Conservation (phyloP, 75 land plant species). For the Larix kaempferi region DNA sequence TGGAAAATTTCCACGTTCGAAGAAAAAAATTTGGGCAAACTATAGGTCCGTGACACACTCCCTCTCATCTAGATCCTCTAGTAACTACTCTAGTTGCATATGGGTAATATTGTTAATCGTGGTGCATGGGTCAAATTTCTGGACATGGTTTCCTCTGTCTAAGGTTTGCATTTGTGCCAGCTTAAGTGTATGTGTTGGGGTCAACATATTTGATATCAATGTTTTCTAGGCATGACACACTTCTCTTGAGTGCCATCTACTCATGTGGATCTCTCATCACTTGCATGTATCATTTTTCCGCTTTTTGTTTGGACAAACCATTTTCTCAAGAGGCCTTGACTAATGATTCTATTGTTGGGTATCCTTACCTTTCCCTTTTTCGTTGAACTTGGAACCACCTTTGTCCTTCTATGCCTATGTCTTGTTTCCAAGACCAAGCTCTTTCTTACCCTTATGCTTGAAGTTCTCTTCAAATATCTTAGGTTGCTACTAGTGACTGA, state of each 20-base stretch:
- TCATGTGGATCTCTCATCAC: neutral
- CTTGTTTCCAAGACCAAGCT: no score
- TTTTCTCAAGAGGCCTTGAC: neutral
- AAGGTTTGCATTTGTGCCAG: no score
- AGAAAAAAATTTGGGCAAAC: no score
- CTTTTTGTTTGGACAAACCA: neutral
- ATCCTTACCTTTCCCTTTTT: neutral
- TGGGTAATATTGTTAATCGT: neutral
- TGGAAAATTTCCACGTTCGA: no score
- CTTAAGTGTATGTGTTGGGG: neutral
- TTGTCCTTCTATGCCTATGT: no score
- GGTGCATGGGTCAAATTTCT: neutral
- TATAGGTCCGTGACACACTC: no score
- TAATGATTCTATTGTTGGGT: neutral
- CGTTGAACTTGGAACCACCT: neutral
- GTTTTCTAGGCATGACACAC: neutral
- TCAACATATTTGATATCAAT: neutral
- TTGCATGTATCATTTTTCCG: neutral
- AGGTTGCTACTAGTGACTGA: no score
- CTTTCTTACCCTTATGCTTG: no score
- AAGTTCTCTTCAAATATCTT: no score
- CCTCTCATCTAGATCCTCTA: no score
- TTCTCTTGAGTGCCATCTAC: neutral
- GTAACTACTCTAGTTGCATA: no score
- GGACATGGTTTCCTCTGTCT: neutral